Evolutionary conservation across 2,329 filamentous ascomycete species (phyloP), one percentile per base, ranked within the genome.

Genomic region (Xylaria sp.): DNA sequence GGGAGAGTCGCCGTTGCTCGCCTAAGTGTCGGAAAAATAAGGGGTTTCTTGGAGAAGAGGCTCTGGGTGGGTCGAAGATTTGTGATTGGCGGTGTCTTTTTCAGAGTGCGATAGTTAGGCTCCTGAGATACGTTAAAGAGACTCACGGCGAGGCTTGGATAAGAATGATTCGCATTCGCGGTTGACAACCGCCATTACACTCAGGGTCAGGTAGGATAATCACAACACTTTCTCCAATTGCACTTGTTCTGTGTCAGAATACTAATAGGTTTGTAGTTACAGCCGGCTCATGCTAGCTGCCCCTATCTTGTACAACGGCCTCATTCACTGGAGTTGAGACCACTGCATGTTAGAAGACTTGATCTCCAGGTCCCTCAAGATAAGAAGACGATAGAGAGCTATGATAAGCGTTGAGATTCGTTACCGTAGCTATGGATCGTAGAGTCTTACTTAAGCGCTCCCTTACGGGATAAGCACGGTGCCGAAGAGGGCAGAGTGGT

Each of bases 1-100:
- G 63, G 52, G 51, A 54, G 54, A 69, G 52, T 66, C 63, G 63
- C 63, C 67, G 67, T 12, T 50, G 20, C 39, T 63, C 63, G 63
- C 58, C 63, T 59, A 63, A 39, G n/a, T 44, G 18, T 57, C 58
- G 44, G 63, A 39, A n/a, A 46, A 15, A 32, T 55, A 28, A 23
- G 34, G 28, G n/a, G 13, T 54, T 3, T 8, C 1, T 39, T 20
- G 51, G 57, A n/a, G 20, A 68, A 25, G 63, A 66, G 66, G 66
- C 66, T 69, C 63, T 66, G 63, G 46, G 52, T 13, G 13, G 13
- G 48, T 46, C 25, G 23, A 37, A 28, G 13, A 37, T 28, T 7
- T n/a, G n/a, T 9, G 20, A 15, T 25, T 15, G 41, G 6, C 9
- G 8, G 13, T 18, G 13, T 10, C 9, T n/a, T 23, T 23, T 41